Evolutionary conservation across 176 grass and related monocot species (phyloP), one percentile per base, ranked within the genome.

Genomic region (Ensete ventricosum): DNA sequence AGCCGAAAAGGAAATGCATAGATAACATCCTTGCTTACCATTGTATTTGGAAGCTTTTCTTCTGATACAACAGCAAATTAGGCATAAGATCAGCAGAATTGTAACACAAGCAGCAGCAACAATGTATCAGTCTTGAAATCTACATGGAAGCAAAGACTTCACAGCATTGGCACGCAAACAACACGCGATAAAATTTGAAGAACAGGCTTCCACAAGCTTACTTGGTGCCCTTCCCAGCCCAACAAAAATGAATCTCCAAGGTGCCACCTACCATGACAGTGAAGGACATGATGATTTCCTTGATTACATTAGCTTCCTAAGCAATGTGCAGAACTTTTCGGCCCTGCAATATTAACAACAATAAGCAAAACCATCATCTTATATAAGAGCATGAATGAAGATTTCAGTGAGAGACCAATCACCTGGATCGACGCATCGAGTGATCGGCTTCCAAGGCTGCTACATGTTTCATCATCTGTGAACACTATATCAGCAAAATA

Each of bases 171-270:
- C 29, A 34, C 29, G 3, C 29, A 34, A 34, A 34, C 29, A 34
- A 34, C 29, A 34, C 29, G 4, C 29, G 29, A 17, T 8, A 16
- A 17, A 14, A 74, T 17, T 17, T 27, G 22, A 17, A 55, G 55
- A 74, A 55, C 7, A 17, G 19, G 12, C 17, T 29, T 13, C 23
- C 20, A 55, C 54, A 51, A 8, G 0, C 72, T 73, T 55, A 55
- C 72, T 73, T 29, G 72, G 72, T 55, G 84, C 92, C 92, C 79
- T 96, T 96, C 55, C 92, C 92, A 81, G 14, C 20, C 71, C 71
- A 73, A 9, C 55, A 52, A 25, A 73, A 73, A 21, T 73, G 71
- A 73, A 55, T 73, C 3, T 73, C 71, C 11, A 73, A 10, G 13
- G 71, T 55, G 22, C 26, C 22, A 55, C 55, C 20, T 55, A 73